phyloP scores from a whole-genome alignment of 164 flowering plant genomes.

The Magnolia changhungtana region DNA sequence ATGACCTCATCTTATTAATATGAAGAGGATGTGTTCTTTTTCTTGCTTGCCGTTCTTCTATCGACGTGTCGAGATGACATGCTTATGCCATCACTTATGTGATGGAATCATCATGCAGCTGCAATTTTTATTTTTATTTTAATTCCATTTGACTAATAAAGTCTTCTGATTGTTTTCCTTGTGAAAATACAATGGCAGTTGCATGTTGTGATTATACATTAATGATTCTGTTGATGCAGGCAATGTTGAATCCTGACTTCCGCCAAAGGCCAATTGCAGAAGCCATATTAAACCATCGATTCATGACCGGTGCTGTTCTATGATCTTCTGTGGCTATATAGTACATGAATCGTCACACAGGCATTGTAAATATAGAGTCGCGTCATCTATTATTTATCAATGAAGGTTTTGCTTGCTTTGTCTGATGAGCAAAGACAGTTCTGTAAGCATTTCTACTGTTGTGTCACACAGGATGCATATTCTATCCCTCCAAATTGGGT shows the following conservation, averaged over 20 bases:
- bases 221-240: constrained; percentile 36
- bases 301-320: constrained; percentile 56
- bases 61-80: no score
- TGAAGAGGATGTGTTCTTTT: no score
- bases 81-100: no score
- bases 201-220: not conserved
- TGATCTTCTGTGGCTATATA: constrained; percentile 16
- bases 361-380: not conserved
- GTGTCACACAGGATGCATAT: not conserved
- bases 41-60: no score
- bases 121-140: no score
- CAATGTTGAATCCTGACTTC: constrained; percentile 78
- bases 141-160: no score
- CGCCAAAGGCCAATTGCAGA: constrained; percentile 73
- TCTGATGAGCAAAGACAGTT: not conserved
- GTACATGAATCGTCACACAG: not conserved
- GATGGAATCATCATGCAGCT: no score
- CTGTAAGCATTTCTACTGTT: not conserved
- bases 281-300: constrained; percentile 72
- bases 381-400: not conserved
- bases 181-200: no score
- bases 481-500: not conserved
- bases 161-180: no score
- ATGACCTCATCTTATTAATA: no score
- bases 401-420: not conserved